phyloP scores from a whole-genome alignment of 805 yeast species.

The Candida sithepensis region DNA sequence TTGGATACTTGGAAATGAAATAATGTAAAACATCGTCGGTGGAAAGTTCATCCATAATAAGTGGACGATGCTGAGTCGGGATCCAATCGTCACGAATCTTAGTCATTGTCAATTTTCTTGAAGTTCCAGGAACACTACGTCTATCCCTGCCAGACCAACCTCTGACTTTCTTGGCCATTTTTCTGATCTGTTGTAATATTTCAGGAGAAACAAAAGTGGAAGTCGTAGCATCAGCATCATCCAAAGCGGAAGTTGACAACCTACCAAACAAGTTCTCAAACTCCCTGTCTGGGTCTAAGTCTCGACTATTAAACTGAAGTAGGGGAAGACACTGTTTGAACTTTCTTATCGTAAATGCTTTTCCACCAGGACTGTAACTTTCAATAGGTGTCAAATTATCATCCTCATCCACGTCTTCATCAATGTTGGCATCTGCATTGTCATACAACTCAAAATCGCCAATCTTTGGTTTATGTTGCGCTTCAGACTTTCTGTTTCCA shows the following conservation, averaged over 20 bases:
- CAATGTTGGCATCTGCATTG: slow-evolving; percentile 19
- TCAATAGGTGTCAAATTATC: slow-evolving; percentile 13
- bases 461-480: neutral
- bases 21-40: slow-evolving; percentile 39
- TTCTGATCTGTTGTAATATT: slow-evolving; percentile 58
- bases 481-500: neutral
- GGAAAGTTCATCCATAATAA: slow-evolving; percentile 54
- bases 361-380: slow-evolving; percentile 27
- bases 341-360: slow-evolving; percentile 43
- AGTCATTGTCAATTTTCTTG: slow-evolving; percentile 62
- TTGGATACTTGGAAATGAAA: slow-evolving; percentile 29
- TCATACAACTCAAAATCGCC: neutral
- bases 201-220: slow-evolving; percentile 69
- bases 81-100: slow-evolving; percentile 78
- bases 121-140: slow-evolving; percentile 68
- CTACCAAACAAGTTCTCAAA: slow-evolving; percentile 69
- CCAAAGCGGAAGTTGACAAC: slow-evolving; percentile 60
- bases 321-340: slow-evolving; percentile 38
- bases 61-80: slow-evolving; percentile 61
- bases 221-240: slow-evolving; percentile 74
- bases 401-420: slow-evolving; percentile 25
- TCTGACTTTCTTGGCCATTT: slow-evolving; percentile 52
- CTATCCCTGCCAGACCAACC: slow-evolving; percentile 87
- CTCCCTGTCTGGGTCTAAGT: slow-evolving; percentile 75
- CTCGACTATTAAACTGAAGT: slow-evolving; percentile 43